These are phyloP conservation scores for Cornus kousa DNA, from an alignment of 148 eudicot species.

Conservation along the genomic window DNA sequence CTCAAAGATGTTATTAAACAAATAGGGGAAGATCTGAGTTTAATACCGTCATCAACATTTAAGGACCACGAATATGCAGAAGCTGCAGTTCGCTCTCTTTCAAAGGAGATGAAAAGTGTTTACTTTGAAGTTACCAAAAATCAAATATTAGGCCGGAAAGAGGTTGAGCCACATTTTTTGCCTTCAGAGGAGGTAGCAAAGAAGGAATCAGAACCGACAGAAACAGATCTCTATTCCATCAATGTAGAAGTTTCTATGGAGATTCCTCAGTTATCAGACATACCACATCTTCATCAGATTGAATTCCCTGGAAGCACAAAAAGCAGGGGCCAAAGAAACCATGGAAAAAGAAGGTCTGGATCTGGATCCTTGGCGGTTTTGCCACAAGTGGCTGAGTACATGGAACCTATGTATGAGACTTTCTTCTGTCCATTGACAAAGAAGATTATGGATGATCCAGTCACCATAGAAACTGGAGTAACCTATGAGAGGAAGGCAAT, in stretches of 20 bases:
- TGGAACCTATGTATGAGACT: constrained; percentile 64
- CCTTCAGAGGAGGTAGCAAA: constrained; percentile 9
- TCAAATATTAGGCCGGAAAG: constrained; percentile 16
- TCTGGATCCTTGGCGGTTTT: constrained; percentile 37
- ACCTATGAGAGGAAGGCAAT: constrained; percentile 69
- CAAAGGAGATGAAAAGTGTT: constrained; percentile 56
- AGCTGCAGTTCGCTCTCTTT: constrained; percentile 48
- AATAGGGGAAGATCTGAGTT: constrained; percentile 59
- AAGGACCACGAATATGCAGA: constrained; percentile 38
- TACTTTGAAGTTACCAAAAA: constrained; percentile 29
- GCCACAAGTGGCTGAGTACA: constrained; percentile 40
- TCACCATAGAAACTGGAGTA: constrained; percentile 70
- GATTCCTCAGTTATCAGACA: constrained; percentile 33
- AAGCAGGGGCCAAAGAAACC: constrained; percentile 22
- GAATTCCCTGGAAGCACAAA: constrained; percentile 44
- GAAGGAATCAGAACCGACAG: constrained; percentile 20
- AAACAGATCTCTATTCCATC: constrained; percentile 54
- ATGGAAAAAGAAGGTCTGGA: constrained; percentile 22
- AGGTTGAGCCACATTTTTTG: constrained; percentile 8
- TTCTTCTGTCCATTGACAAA: constrained; percentile 74
- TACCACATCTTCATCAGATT: constrained; percentile 11
- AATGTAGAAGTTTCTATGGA: constrained; percentile 36
- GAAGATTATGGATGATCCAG: constrained; percentile 76
- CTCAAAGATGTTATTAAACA: constrained; percentile 53
- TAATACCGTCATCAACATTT: constrained; percentile 40